Percentiles rank a stretch among this genome's conserved stretches.
These are phyloP conservation scores for Rhododendron williamsianum DNA, from an alignment of 148 eudicot species.

Conservation along the genomic window DNA sequence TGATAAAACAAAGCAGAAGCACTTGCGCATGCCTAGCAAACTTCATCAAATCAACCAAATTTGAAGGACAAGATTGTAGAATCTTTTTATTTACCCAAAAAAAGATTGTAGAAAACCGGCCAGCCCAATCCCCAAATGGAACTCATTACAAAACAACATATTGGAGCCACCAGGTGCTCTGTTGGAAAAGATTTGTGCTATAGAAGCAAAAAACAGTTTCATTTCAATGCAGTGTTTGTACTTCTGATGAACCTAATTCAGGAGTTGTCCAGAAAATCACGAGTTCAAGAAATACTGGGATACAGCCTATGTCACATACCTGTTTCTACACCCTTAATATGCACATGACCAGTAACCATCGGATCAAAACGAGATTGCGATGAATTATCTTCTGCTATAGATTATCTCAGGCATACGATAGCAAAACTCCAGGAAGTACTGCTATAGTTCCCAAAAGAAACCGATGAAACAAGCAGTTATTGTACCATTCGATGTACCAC, in stretches of 20 bases:
- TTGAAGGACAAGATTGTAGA: neutral
- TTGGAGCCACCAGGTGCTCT: neutral
- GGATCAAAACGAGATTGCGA: neutral
- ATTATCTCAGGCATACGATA: neutral
- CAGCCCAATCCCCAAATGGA: neutral
- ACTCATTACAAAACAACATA: neutral
- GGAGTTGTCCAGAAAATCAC: neutral
- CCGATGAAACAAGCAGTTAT: neutral
- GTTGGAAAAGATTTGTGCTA: neutral
- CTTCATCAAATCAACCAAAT: neutral
- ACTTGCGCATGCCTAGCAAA: neutral
- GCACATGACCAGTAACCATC: neutral
- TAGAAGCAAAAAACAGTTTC: neutral
- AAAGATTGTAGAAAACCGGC: neutral
- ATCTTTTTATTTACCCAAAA: neutral
- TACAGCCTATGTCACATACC: neutral
- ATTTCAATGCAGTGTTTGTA: neutral
- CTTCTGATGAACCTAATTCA: neutral
- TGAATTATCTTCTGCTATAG: too few species aligned
- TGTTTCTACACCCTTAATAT: neutral
- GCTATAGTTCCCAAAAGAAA: neutral
- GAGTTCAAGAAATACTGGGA: neutral
- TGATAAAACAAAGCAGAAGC: neutral
- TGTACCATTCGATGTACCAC: neutral
- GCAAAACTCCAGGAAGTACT: neutral